These are phyloP conservation scores for Rutidosis leptorrhynchoides DNA, from an alignment of 129 eudicot species.

Conservation along the genomic window DNA sequence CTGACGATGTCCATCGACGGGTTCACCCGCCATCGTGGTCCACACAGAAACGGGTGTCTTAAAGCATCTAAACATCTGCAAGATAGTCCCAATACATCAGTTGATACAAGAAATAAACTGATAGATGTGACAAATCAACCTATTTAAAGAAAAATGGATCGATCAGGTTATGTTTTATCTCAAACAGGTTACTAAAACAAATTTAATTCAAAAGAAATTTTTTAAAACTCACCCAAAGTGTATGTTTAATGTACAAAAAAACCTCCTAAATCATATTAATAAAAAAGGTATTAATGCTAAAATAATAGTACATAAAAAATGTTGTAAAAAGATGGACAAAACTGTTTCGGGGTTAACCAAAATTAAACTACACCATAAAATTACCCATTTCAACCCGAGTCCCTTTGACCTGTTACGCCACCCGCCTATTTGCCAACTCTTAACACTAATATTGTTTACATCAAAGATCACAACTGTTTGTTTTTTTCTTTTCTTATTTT, in stretches of 20 bases:
- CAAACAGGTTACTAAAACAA: background rate
- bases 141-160: too few relatives aligned
- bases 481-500: background rate
- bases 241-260: background rate
- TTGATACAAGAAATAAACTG: conserved; percentile 12
- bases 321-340: background rate
- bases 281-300: background rate
- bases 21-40: conserved; percentile 91
- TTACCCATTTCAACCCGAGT: background rate
- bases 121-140: background rate
- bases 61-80: conserved; percentile 89
- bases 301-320: background rate
- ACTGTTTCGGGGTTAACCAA: background rate
- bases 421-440: background rate
- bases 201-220: background rate
- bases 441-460: conserved; percentile 6
- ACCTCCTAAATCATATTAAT: conserved; percentile 1
- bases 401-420: background rate
- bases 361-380: background rate
- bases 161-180: background rate
- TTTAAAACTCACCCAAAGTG: background rate
- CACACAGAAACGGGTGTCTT: conserved; percentile 95
- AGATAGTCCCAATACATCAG: conserved; percentile 12
- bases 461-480: background rate
- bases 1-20: conserved; percentile 84